Evolutionary conservation across 768 basidiomycete species (phyloP).

Genomic region (Megacollybia marginata): DNA sequence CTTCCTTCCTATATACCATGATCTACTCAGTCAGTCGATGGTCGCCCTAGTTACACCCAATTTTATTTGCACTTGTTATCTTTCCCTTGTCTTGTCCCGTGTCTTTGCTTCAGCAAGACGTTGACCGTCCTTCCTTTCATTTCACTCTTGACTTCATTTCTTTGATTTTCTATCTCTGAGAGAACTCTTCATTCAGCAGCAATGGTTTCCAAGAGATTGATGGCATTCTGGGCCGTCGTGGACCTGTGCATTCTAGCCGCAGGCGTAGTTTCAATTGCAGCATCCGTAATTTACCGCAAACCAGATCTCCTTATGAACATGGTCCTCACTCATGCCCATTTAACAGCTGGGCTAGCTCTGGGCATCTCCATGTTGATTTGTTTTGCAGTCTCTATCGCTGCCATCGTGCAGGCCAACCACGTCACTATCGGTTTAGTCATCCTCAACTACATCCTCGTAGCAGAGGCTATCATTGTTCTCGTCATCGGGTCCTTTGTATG

Average conservation of each 20-base stretch:
- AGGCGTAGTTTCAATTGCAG: conserved; percentile 53
- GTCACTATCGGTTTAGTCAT: conserved; percentile 63
- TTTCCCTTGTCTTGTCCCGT: not conserved
- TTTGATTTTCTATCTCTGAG: conserved; percentile 45
- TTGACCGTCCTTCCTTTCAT: conserved; percentile 57
- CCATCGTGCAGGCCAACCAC: conserved; percentile 64
- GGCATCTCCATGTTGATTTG: conserved; percentile 63
- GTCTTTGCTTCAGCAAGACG: conserved; percentile 43
- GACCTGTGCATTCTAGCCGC: conserved; percentile 66
- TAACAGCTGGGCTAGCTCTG: conserved; percentile 64
- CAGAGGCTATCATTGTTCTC: conserved; percentile 53
- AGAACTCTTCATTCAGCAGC: conserved; percentile 28
- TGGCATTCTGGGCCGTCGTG: conserved; percentile 67
- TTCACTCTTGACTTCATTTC: conserved; percentile 29
- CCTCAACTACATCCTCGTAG: conserved; percentile 69
- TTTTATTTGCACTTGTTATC: not conserved
- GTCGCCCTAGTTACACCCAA: too few species aligned
- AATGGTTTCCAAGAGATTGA: conserved; percentile 70
- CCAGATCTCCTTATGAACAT: conserved; percentile 69
- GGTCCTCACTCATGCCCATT: conserved; percentile 49
- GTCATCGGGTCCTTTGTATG: conserved; percentile 70
- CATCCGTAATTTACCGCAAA: conserved; percentile 67
- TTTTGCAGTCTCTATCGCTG: conserved; percentile 62
- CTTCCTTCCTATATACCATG: too few species aligned
- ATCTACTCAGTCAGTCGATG: too few species aligned